Evolutionary conservation across 75 land plant genomes (phyloP).

Genomic region (Picea sitchensis): DNA sequence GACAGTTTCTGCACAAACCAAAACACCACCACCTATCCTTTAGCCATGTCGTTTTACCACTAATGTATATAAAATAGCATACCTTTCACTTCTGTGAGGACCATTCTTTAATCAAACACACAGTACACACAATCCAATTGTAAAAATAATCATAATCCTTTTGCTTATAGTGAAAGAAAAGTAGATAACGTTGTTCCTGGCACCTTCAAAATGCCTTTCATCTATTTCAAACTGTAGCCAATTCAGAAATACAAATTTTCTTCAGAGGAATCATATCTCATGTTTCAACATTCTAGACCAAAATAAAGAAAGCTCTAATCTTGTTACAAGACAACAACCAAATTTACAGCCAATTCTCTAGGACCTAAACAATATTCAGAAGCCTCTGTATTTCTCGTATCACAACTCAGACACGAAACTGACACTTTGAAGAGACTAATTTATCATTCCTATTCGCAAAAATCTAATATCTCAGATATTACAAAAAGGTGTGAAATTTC

Average conservation of each 20-base stretch:
- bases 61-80: constrained; percentile 2
- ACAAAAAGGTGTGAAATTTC: background rate
- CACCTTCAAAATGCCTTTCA: background rate
- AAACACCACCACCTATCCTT: background rate
- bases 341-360: background rate
- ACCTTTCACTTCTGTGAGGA: background rate
- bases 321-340: background rate
- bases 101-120: background rate
- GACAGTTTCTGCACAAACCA: constrained; percentile 30
- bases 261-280: background rate
- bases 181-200: background rate
- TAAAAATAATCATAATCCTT: no score
- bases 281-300: background rate
- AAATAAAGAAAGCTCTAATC: background rate
- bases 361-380: background rate
- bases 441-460: background rate
- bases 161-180: background rate
- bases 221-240: background rate
- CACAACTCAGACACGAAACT: background rate
- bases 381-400: background rate
- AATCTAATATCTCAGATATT: background rate
- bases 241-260: background rate
- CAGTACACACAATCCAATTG: background rate
- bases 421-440: background rate
- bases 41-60: background rate